Base-by-base conservation (phyloP, 2,329 filamentous ascomycete genomes). In the Bipolaris sorokiniana region DNA sequence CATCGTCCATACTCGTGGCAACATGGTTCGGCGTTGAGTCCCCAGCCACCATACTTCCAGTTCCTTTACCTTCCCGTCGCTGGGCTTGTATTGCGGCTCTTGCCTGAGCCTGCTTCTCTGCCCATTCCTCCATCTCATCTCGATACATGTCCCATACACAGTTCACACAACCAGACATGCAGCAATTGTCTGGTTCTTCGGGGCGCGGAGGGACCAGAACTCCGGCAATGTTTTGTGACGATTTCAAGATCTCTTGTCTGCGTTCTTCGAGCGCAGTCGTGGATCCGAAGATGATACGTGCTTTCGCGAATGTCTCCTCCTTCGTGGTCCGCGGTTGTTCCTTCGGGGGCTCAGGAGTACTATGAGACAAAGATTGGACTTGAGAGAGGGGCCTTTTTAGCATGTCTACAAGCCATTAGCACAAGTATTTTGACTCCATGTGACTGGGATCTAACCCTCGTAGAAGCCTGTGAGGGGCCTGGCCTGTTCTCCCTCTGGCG, bases 151-250 rank as follows among this genome's bases (percentile, higher is more conserved):
- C 93, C 93, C 93, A 98, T 2, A 98, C 95, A 76, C 95, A 99
- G 76, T 98, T 93, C 47, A 97, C 94, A 74, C 95, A 99, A 3
- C 95, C 95, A 71, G 91, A 95, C 95, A 99, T 99, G 78, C 95
- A 99, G 83, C 95, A 99, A 73, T 99, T 97, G 70, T 98, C 95
- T 3, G 95, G 95, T 77, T 99, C 94, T 46, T 87, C 84, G 1
- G 95, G 95, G 46, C 86, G 85, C 0, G 92, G 93, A 1, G 95
- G 95, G 4, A 98, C 89, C 16, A 86, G 78, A 1, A 98, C 84
- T 3, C 93, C 94, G 1, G 90, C 92, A 53, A 97, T 81, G 58
- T 86, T 81, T 7, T 81, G 85, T 48, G 87, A 87, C 59, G 84
- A 81, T 13, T 83, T 79, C 11, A 86, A 79, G 34, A 87, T 83